These are phyloP conservation scores for Thalassiosira hispida DNA, from an alignment of 352 stramenopile species.

Conservation along the genomic window DNA sequence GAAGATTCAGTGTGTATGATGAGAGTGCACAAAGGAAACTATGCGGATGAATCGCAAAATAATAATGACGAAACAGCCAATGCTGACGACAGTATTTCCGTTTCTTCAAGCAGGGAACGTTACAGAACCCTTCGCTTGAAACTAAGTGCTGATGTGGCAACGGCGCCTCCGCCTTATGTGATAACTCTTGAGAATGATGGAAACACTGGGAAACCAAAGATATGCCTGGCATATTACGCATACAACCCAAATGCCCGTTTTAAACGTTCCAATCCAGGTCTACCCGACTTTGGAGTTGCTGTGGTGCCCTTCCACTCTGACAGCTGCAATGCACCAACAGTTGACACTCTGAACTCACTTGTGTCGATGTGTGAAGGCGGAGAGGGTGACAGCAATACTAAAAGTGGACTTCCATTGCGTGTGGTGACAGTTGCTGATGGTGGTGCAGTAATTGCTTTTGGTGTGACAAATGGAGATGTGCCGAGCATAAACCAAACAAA, in stretches of 20 bases:
- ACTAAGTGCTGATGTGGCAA: conserved; percentile 30
- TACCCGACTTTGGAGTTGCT: conserved; percentile 73
- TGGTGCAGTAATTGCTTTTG: conserved; percentile 77
- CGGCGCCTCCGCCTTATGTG: conserved; percentile 19
- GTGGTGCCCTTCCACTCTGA: conserved; percentile 56
- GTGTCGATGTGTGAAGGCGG: conserved; percentile 35
- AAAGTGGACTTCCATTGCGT: conserved; percentile 62
- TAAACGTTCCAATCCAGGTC: conserved; percentile 64
- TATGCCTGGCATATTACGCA: conserved; percentile 60
- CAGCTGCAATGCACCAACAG: conserved; percentile 25
- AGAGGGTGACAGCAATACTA: background rate
- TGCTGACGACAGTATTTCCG: background rate
- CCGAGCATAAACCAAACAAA: conserved; percentile 40
- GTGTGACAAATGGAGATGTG: conserved; percentile 69
- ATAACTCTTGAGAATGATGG: conserved; percentile 6
- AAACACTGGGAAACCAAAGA: conserved; percentile 6
- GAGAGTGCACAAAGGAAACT: background rate
- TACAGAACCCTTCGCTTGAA: conserved; percentile 10
- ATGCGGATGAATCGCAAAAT: background rate
- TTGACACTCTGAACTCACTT: conserved; percentile 33
- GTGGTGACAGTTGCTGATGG: conserved; percentile 70
- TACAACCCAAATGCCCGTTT: conserved; percentile 79
- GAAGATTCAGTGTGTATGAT: too few relatives aligned
- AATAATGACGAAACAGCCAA: background rate
- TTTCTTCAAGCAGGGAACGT: conserved; percentile 6